phyloP scores from a whole-genome alignment of 495 filamentous ascomycete genomes.

The Paragyromitra xinjiangensis region DNA sequence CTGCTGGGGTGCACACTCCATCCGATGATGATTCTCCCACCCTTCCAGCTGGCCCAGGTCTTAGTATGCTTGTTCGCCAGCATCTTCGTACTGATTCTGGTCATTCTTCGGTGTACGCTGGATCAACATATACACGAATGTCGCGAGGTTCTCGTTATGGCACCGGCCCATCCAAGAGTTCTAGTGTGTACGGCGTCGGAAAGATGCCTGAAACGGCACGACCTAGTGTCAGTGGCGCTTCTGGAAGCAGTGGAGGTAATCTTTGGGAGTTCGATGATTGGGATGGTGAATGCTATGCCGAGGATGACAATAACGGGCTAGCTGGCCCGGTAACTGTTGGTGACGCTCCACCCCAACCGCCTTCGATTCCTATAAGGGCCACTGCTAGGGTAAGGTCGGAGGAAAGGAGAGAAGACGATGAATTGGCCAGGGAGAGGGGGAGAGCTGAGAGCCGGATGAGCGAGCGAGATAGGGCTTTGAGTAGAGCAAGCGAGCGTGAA shows the following conservation, averaged over 20 bases:
- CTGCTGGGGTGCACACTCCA: constrained; percentile 33
- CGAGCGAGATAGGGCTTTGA: constrained; percentile 44
- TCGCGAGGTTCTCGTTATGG: constrained; percentile 51
- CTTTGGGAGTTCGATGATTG: constrained; percentile 57
- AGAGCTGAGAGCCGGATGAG: constrained; percentile 41
- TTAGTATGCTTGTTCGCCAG: constrained; percentile 83
- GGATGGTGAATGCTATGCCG: constrained; percentile 44
- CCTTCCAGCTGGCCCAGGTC: constrained; percentile 72
- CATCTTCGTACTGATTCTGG: constrained; percentile 87
- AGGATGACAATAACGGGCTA: constrained; percentile 30
- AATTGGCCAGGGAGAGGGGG: constrained; percentile 33
- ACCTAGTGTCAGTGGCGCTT: constrained; percentile 48
- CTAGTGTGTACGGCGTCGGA: constrained; percentile 19
- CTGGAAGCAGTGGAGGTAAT: constrained; percentile 55
- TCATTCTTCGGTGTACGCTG: constrained; percentile 75
- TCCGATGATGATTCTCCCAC: constrained; percentile 76
- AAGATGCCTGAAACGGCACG: constrained; percentile 28
- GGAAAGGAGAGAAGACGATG: constrained; percentile 40
- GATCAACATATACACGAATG: constrained; percentile 54
- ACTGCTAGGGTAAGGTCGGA: constrained; percentile 34
- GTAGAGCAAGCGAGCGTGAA: constrained; percentile 49
- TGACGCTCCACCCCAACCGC: constrained; percentile 19
- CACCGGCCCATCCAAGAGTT: constrained; percentile 27
- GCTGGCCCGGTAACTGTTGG: constrained; percentile 31
- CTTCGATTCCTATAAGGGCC: constrained; percentile 39